A percentile compares a stretch with the other conserved stretches of the same genome.
These are phyloP conservation scores for Fusarium solani-melongenae DNA, from an alignment of 2,329 filamentous ascomycete genomes.

Conservation along the genomic window DNA sequence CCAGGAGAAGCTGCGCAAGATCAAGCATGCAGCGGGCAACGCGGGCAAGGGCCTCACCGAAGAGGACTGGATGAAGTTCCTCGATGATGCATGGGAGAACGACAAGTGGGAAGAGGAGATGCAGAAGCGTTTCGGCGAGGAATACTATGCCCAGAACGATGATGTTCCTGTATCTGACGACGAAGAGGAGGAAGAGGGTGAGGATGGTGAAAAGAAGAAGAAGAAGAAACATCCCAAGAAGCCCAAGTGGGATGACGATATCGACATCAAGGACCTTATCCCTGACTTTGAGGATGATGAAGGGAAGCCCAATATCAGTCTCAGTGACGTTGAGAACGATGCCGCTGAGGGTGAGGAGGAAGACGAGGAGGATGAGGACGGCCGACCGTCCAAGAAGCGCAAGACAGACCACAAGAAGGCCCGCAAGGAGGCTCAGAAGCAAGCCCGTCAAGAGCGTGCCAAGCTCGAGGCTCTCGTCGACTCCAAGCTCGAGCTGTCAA, in stretches of 20 bases:
- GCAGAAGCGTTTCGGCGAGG: slow-evolving; percentile 86
- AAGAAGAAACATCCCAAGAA: slow-evolving; percentile 63
- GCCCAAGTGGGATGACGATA: slow-evolving; percentile 92
- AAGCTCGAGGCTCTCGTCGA: slow-evolving; percentile 90
- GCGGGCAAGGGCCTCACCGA: slow-evolving; percentile 73
- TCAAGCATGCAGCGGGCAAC: slow-evolving; percentile 88
- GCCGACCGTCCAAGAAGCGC: slow-evolving; percentile 66
- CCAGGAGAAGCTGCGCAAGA: slow-evolving; percentile 85
- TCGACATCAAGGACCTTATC: slow-evolving; percentile 92
- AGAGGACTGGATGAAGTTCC: slow-evolving; percentile 84
- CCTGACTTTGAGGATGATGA: slow-evolving; percentile 83
- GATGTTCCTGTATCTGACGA: slow-evolving; percentile 74
- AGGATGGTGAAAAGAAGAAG: slow-evolving; percentile 62
- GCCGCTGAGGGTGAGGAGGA: slow-evolving; percentile 50
- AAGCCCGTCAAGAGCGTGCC: slow-evolving; percentile 82
- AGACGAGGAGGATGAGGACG: slow-evolving; percentile 55
- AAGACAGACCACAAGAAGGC: slow-evolving; percentile 70
- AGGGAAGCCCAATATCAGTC: slow-evolving; percentile 61
- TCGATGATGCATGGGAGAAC: slow-evolving; percentile 91
- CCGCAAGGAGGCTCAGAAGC: slow-evolving; percentile 70
- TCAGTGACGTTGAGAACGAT: slow-evolving; percentile 60
- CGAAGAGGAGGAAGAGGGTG: slow-evolving; percentile 71
- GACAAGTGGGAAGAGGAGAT: slow-evolving; percentile 92
- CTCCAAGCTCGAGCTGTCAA: slow-evolving; percentile 79
- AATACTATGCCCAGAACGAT: slow-evolving; percentile 84